Evolutionary conservation across 2,329 filamentous ascomycete species (phyloP).

Genomic region (Fusarium sp.): DNA sequence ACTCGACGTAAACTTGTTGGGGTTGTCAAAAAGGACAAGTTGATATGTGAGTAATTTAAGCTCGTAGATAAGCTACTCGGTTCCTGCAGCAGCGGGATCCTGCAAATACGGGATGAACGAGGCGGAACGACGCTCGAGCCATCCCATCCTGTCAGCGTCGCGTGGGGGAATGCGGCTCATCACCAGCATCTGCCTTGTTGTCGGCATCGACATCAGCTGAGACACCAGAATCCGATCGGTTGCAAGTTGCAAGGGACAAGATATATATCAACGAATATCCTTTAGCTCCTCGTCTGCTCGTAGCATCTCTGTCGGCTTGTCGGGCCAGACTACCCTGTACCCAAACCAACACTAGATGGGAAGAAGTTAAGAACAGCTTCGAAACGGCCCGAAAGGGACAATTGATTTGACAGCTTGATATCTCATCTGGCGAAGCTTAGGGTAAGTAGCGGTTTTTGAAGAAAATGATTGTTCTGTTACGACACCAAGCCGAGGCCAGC

Average conservation of each 20-base stretch:
- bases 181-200: neutral
- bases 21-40: too few species aligned
- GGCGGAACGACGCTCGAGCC: neutral
- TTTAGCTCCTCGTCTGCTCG: neutral
- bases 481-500: rapidly evolving
- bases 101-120: neutral
- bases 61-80: neutral
- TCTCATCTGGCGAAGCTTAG: rapidly evolving
- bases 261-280: neutral
- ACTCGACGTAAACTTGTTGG: rapidly evolving
- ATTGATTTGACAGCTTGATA: too few species aligned
- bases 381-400: neutral
- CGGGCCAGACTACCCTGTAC: neutral
- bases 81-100: neutral
- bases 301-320: neutral
- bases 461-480: too few species aligned
- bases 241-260: neutral
- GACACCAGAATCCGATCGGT: neutral
- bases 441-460: too few species aligned
- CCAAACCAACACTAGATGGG: neutral
- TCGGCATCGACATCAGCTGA: neutral
- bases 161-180: neutral
- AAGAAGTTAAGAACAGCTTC: neutral
- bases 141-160: neutral
- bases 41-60: neutral